Base-by-base conservation (phyloP, 169 alveolate species). In the Plasmodium vivax region DNA sequence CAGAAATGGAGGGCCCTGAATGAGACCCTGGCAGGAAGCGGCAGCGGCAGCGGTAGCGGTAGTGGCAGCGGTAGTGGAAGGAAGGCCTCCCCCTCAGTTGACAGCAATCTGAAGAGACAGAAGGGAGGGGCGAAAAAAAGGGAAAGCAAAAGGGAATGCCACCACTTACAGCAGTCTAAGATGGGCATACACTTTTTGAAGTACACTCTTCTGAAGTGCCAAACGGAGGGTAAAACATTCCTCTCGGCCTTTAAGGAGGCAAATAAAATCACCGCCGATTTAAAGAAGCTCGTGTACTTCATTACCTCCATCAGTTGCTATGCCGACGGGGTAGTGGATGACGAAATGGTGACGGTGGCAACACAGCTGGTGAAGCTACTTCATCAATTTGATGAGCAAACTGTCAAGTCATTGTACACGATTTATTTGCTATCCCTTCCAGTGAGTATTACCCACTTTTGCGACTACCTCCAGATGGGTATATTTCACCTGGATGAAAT, bases 241-340 rank as follows among this genome's bases (percentile, higher is more conserved):
- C 16, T 23, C 1, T 45, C 23, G 7, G 58, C 19, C 9, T 84
- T 47, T 51, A 30, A 19, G 47, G 75, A 41, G 5, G 45, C 7
- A 10, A 68, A 90, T 10, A 75, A 27, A 10, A 16, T 87, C 27
- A 74, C 82, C 34, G 6, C 45, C 2, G 51, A 12, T 3, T 0
- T 90, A 23, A n/a, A 68, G 19, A 90, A 90, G 74, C 36, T 82
- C 38, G 2, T 90, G 3, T 90, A 90, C 34, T 90, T 81, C 7
- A 62, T 90, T 16, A 3, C 81, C 30, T 79, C 94, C 14, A 43
- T 77, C 32, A 32, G 81, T 87, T 73, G 34, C 14, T 77, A 79
- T 87, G 14, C 27, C 7, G 51, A 43, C 14, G 8, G 30, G 16
- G 6, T 36, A 23, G 43, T 81, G 30, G 56, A 90, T 90, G 38